Evolutionary conservation across 2,329 filamentous ascomycete species (phyloP), one percentile per base, ranked within the genome.

Genomic region (Fusarium virguliforme): DNA sequence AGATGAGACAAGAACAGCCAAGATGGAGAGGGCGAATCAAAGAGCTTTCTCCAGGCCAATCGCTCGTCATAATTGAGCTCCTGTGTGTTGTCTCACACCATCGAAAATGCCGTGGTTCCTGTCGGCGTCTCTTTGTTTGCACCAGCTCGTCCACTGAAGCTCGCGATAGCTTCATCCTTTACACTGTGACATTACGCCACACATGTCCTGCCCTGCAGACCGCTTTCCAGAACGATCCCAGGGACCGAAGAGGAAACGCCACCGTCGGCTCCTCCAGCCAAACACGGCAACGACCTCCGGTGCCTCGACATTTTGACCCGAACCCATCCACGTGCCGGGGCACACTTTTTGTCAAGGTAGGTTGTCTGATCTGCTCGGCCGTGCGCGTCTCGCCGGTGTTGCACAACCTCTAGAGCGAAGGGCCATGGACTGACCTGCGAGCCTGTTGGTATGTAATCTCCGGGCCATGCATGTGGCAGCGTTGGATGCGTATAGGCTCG

Each of bases 121-220:
- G 43, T 48, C 43, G 24, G 43, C 26, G 6, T 37, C 12, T 30
- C 41, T 34, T 6, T 18, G 35, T 13, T 18, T 38, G 22, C 22
- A n/a, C 9, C 30, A 48, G 15, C 24, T 26, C 41, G 28, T 28
- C 4, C 18, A 13, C 32, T 22, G 24, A 65, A 53, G 48, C 46
- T 62, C 46, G 48, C 57, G 66, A 70, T 70, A 65, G 60, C 66
- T 38, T 68, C 66, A 65, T 35, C n/a, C 18, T 18, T 18, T 48
- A 58, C 56, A 57, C 51, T 41, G 43, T 64, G 43, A 65, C 43
- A 22, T 50, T 18, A 34, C 28, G 30, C 38, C 55, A 61, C 50
- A 64, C 30, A 56, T 30, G 26, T 30, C 18, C 18, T 38, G 26
- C 26, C 46, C 53, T 40, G 34, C 34, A 37, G 40, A 34, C 37